These are phyloP conservation scores for Solanum infundibuliforme DNA, from an alignment of 257 asterid genomes.

Conservation along the genomic window DNA sequence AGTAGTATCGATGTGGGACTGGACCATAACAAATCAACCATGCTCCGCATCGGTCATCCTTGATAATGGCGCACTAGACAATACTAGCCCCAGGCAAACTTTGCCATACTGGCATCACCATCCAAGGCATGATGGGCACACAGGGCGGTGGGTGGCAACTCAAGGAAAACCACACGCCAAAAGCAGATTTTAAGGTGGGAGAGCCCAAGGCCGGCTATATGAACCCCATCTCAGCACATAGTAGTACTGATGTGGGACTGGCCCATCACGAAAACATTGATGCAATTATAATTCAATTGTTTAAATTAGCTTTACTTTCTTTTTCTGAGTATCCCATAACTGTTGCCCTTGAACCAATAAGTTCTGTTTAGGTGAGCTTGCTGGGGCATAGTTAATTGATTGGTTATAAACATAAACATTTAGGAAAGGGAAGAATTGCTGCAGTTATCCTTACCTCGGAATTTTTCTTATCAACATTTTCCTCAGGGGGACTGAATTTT, in stretches of 20 bases:
- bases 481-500: slow-evolving; percentile 64
- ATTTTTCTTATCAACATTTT: slow-evolving; percentile 85
- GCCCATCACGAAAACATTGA: background rate
- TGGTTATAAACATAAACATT: background rate
- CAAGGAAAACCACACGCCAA: background rate
- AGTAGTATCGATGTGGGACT: background rate
- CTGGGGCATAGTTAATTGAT: background rate
- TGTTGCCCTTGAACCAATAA: background rate
- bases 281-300: background rate
- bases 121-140: background rate
- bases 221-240: background rate
- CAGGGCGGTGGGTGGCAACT: background rate
- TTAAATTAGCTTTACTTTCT: background rate
- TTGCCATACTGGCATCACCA: background rate
- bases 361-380: background rate
- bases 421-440: background rate
- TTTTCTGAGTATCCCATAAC: background rate
- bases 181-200: background rate
- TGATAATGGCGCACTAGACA: background rate
- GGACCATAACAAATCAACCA: background rate
- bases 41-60: background rate
- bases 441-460: slow-evolving; percentile 53
- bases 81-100: background rate
- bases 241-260: background rate
- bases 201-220: background rate